Evolutionary conservation across 257 asterid species (phyloP), one percentile per base, ranked within the genome.

Genomic region (Gardenia jasminoides): DNA sequence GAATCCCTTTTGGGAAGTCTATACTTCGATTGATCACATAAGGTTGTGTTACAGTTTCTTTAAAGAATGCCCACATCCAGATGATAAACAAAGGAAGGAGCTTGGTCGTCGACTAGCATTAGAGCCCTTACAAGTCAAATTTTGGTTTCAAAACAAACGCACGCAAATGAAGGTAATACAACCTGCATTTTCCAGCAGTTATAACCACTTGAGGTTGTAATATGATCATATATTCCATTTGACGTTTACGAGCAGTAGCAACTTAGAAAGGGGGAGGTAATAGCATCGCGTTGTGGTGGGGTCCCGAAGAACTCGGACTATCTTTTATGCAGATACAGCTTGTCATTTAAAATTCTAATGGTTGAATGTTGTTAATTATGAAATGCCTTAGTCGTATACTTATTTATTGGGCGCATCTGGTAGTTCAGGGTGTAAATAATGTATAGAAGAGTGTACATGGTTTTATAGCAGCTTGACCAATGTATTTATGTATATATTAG

Each of bases 91-190:
- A 85, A 88, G 98, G 90, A 94, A 91, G 75, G 98, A 94, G 84
- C 90, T 94, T 0, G 98, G 98, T 61, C 91, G 96, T 8, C 83
- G 93, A 31, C 82, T 94, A 81, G 84, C 81, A 10, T 74, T 94
- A 31, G 98, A 90, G 75, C 98, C 98, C 20, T 82, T 93, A 89
- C 98, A 94, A 80, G 93, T 94, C 36, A 94, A 94, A 61, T 94
- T 94, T 80, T 94, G 98, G 98, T 94, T 94, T 81, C 98, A 94
- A 70, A 94, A 94, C 88, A 94, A 94, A 79, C 96, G 98, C 26
- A 94, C 98, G 0, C 86, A 83, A 26, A 83, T 83, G 83, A 83
- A 83, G 83, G 86, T 79, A 22, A 12, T 31, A 31, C n/a, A 12
- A 22, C 41, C 28, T 13, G 2, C 69, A 39, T 15, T 36, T 56